A percentile compares a stretch with the other conserved stretches of the same genome.
Evolutionary conservation across 1,284 basidiomycete genomes (phyloP).

Genomic region (Grifola frondosa): DNA sequence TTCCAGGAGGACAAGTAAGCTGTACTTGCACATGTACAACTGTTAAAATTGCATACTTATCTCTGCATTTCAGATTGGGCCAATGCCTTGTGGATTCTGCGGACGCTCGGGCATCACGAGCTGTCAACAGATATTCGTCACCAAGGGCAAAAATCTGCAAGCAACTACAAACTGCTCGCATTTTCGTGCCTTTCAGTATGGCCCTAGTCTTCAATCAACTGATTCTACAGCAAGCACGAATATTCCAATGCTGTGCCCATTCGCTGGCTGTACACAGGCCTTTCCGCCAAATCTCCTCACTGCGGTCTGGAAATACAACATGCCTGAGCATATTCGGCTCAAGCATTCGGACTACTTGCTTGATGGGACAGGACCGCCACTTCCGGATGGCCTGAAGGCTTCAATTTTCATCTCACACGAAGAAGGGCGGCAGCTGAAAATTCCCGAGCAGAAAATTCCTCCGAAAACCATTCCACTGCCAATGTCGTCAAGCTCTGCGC

Average conservation of each 20-base stretch:
- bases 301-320: slow-evolving; percentile 12
- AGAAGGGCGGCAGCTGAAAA: too few relatives aligned
- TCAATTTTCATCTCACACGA: too few relatives aligned
- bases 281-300: not conserved
- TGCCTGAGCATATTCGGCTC: slow-evolving; percentile 9
- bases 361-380: too few relatives aligned
- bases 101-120: slow-evolving; percentile 3
- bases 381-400: too few relatives aligned
- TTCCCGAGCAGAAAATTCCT: too few relatives aligned
- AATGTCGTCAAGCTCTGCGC: too few relatives aligned
- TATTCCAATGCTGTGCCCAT: slow-evolving; percentile 3
- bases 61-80: slow-evolving; percentile 1
- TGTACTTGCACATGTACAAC: too few relatives aligned
- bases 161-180: slow-evolving; percentile 2
- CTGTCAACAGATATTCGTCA: slow-evolving; percentile 3
- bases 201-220: slow-evolving; percentile 2
- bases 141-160: slow-evolving; percentile 5
- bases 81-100: slow-evolving; percentile 10
- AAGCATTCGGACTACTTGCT: too few relatives aligned
- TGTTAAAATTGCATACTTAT: too few relatives aligned
- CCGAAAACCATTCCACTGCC: too few relatives aligned
- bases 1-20: slow-evolving; percentile 2
- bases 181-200: slow-evolving; percentile 1
- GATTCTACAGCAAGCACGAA: slow-evolving; percentile 3
- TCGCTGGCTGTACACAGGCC: not conserved